Evolutionary conservation across 2,329 filamentous ascomycete species (phyloP), one percentile per base, ranked within the genome.

Genomic region (Apiospora saccharicola): DNA sequence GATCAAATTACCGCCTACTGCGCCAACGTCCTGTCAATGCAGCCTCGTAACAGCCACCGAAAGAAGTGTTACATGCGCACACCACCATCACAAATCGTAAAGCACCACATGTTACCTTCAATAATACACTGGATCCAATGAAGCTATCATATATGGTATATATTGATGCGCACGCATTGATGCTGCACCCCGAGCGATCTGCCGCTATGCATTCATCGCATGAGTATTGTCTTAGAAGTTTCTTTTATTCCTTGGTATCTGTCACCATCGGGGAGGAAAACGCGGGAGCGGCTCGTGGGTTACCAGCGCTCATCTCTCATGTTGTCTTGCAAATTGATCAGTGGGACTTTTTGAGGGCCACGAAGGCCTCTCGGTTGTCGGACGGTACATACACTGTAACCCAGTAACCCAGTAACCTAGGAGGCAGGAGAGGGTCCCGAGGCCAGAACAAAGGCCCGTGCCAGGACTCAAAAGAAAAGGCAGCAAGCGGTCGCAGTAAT

Each of bases 51-150:
- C 57, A 41, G 57, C 57, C 57, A 64, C 34, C 19, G 14, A 64
- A 64, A 64, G 30, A 22, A 64, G 57, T 64, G 57, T 64, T 64
- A 64, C 57, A 64, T 64, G 57, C 22, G 12, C 57, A 64, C 57
- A 64, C 57, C 57, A 64, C n/a, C 19, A n/a, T 64, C 57, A n/a
- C 34, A 64, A 24, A 64, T 61, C 30, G 8, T 61, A 41, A 41
- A 13, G 57, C 13, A 51, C 22, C 53, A 61, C 10, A 64, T 64
- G 57, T 64, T n/a, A 64, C 57, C 34, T 64, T 64, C 30, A n/a
- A 61, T 61, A 61, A 34, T n/a, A 8, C 6, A 61, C 10, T 12
- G 4, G 53, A 61, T 30, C 30, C 53, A 61, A 61, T 34, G 53
- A 37, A 61, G 53, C 53, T 12, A 10, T 61, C 30, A 30, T 14